A percentile compares a stretch with the other conserved stretches of the same genome.
Conservation (phyloP, 2,329 filamentous ascomycete genomes). For the Aspergillus neoniger region DNA sequence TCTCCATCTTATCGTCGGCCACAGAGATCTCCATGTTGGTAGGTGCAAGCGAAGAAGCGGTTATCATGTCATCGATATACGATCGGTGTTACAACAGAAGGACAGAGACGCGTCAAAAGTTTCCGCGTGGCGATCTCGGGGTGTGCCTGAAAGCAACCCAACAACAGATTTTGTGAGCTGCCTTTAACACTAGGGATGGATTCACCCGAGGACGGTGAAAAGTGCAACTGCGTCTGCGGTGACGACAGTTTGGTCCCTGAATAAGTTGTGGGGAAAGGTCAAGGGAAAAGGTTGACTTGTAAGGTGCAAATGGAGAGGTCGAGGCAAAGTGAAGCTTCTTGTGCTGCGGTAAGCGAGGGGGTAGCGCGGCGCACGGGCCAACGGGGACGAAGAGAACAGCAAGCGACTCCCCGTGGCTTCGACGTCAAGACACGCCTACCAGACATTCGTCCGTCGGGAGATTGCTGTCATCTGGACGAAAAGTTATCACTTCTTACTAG, state of each 20-base stretch:
- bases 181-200: neutral
- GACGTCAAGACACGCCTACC: constrained; percentile 15
- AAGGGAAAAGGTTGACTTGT: constrained; percentile 11
- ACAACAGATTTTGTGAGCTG: neutral
- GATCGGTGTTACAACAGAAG: constrained; percentile 15
- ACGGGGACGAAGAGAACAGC: constrained; percentile 42
- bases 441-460: constrained; percentile 7
- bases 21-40: constrained; percentile 40
- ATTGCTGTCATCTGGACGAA: constrained; percentile 7
- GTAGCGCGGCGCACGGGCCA: constrained; percentile 39
- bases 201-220: neutral
- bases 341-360: constrained; percentile 42
- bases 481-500: constrained; percentile 1
- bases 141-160: constrained; percentile 8
- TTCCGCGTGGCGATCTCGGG: constrained; percentile 22
- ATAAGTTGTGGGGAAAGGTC: neutral
- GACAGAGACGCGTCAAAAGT: constrained; percentile 21
- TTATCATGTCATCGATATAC: constrained; percentile 35
- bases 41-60: constrained; percentile 32
- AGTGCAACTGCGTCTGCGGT: neutral
- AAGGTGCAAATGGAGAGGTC: neutral
- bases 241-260: neutral
- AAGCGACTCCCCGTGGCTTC: constrained; percentile 32
- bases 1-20: constrained; percentile 48
- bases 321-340: constrained; percentile 18